Evolutionary conservation across 495 filamentous ascomycete genomes (phyloP).

Genomic region (Sphaerosporella brunnea): DNA sequence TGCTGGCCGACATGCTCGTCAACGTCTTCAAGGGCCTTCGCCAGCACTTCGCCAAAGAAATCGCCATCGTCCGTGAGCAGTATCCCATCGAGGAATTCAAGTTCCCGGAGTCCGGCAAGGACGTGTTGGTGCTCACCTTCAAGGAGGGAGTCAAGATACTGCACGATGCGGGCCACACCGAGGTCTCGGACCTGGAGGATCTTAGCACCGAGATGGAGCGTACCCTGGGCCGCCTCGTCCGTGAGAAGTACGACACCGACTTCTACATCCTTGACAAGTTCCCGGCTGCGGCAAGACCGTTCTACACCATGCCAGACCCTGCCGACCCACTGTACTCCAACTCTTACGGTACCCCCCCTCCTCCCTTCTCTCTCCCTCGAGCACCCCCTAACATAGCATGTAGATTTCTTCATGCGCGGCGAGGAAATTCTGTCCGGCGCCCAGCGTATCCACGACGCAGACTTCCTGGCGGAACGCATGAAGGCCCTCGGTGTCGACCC

Average conservation of each 20-base stretch:
- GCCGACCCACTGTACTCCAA: constrained; percentile 57
- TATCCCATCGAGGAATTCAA: constrained; percentile 41
- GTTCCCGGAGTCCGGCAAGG: constrained; percentile 64
- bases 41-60: constrained; percentile 48
- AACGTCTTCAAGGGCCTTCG: constrained; percentile 69
- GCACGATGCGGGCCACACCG: constrained; percentile 59
- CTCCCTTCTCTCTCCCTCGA: neutral
- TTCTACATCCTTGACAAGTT: constrained; percentile 96
- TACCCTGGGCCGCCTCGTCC: constrained; percentile 63
- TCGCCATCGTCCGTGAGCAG: constrained; percentile 46
- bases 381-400: neutral
- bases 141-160: constrained; percentile 61
- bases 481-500: constrained; percentile 55
- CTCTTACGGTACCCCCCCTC: constrained; percentile 40
- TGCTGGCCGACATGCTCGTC: constrained; percentile 70
- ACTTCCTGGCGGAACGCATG: constrained; percentile 61
- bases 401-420: constrained; percentile 79
- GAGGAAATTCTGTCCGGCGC: constrained; percentile 86
- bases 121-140: constrained; percentile 69
- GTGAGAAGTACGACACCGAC: constrained; percentile 71
- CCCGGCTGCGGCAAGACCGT: constrained; percentile 63
- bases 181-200: constrained; percentile 55
- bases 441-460: constrained; percentile 73
- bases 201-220: constrained; percentile 73
- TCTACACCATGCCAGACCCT: constrained; percentile 86